A percentile compares a stretch with the other conserved stretches of the same genome.
phyloP scores from a whole-genome alignment of 108 stramenopile species.

The Skeletonema marinoi region DNA sequence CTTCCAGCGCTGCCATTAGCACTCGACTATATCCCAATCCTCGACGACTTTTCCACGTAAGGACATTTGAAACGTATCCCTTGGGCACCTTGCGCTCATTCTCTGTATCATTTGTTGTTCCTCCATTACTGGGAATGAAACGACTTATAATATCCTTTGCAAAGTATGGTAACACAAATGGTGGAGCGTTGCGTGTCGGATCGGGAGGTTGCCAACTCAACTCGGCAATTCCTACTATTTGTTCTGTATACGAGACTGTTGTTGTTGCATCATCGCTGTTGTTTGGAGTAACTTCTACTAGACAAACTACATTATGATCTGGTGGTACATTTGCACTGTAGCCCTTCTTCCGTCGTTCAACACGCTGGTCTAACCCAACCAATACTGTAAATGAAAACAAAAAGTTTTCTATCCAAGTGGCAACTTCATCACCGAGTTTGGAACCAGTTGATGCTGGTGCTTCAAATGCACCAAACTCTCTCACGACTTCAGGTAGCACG shows the following conservation, averaged over 20 bases:
- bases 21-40: slow-evolving; percentile 65
- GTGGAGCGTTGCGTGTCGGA: slow-evolving; percentile 62
- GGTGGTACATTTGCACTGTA: slow-evolving; percentile 18
- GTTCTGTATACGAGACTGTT: slow-evolving; percentile 11
- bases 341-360: slow-evolving; percentile 36
- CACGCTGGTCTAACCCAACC: slow-evolving; percentile 43
- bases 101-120: slow-evolving; percentile 7
- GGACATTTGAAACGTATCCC: slow-evolving; percentile 70
- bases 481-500: slow-evolving; percentile 25
- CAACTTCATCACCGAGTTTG: slow-evolving; percentile 21
- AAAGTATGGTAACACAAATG: slow-evolving; percentile 57
- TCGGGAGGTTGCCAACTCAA: slow-evolving; percentile 66
- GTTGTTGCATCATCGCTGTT: background rate
- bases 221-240: slow-evolving; percentile 71
- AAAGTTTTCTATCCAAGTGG: slow-evolving; percentile 33
- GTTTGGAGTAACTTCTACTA: slow-evolving; percentile 30
- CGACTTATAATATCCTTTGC: slow-evolving; percentile 40
- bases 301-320: slow-evolving; percentile 46
- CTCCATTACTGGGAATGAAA: slow-evolving; percentile 85
- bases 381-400: slow-evolving; percentile 43
- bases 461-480: slow-evolving; percentile 37
- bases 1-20: slow-evolving; percentile 67
- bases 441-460: background rate
- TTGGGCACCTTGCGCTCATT: background rate
- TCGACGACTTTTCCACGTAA: slow-evolving; percentile 53